Conservation (phyloP, 345 rosid genomes). For the Gossypium mustelinum region DNA sequence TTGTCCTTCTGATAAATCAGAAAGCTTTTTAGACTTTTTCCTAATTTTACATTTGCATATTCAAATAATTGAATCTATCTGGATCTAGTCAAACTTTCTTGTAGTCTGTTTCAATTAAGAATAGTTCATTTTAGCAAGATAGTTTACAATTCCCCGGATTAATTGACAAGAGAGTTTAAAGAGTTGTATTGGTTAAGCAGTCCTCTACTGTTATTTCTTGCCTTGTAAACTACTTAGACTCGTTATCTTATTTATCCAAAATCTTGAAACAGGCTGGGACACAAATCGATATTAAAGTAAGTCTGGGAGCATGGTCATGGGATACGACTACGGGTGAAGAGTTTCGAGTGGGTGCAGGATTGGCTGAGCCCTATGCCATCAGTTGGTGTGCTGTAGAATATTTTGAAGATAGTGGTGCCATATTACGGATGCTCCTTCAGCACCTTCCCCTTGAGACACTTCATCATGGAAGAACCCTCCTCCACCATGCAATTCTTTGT, state of each 20-base stretch:
- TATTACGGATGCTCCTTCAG: constrained; percentile 64
- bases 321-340: constrained; percentile 85
- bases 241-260: background rate
- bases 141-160: background rate
- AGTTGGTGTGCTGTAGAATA: constrained; percentile 95
- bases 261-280: constrained; percentile 57
- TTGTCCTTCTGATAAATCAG: background rate
- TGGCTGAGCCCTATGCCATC: constrained; percentile 85
- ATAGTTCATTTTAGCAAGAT: background rate
- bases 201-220: background rate
- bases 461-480: constrained; percentile 78
- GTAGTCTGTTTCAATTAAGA: background rate
- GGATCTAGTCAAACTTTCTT: background rate
- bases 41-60: background rate
- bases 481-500: constrained; percentile 92
- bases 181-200: background rate
- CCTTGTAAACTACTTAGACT: background rate
- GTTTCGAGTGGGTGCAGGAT: constrained; percentile 89
- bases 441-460: constrained; percentile 37
- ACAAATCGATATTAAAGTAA: constrained; percentile 49
- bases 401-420: constrained; percentile 73
- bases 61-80: background rate
- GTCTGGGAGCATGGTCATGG: constrained; percentile 98
- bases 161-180: background rate
- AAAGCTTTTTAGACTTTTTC: background rate